phyloP scores from a whole-genome alignment of 495 filamentous ascomycete species.

The Tetracladium marchalianum region DNA sequence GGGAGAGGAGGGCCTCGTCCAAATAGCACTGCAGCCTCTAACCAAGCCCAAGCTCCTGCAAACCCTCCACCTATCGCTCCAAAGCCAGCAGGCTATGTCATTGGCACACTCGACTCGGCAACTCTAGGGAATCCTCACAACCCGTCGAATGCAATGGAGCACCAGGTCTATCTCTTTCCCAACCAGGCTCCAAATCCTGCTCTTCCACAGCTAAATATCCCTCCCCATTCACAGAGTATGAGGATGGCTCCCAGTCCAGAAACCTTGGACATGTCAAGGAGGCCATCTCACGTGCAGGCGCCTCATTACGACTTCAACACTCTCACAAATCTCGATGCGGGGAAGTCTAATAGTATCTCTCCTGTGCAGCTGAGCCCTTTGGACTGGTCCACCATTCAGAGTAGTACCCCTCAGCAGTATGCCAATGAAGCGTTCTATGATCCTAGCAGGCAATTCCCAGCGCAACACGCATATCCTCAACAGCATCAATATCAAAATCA shows the following conservation, averaged over 20 bases:
- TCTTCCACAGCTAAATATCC: too few relatives aligned
- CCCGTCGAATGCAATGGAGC: too few relatives aligned
- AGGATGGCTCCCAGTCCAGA: too few relatives aligned
- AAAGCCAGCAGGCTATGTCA: not conserved
- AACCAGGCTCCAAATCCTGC: too few relatives aligned
- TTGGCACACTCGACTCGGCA: too few relatives aligned
- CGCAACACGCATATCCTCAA: conserved; percentile 2
- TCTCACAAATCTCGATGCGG: not conserved
- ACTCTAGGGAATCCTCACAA: too few relatives aligned
- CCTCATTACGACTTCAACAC: conserved; percentile 15
- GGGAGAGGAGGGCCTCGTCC: not conserved
- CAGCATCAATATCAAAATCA: not conserved
- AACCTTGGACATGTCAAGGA: too few relatives aligned
- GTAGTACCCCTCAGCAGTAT: conserved; percentile 7
- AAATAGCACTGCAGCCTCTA: too few relatives aligned
- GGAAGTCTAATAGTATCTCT: conserved; percentile 3
- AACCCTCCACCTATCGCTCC: conserved; percentile 4
- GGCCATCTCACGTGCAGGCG: not conserved
- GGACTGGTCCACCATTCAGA: conserved; percentile 10
- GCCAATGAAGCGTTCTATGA: conserved; percentile 3
- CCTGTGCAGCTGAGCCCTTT: conserved; percentile 4
- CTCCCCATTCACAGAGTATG: too few relatives aligned
- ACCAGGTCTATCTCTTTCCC: too few relatives aligned
- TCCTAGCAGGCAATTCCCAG: conserved; percentile 12
- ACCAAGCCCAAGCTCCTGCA: not conserved